phyloP scores from a whole-genome alignment of 1,284 basidiomycete genomes.

The Papiliotrema laurentii region DNA sequence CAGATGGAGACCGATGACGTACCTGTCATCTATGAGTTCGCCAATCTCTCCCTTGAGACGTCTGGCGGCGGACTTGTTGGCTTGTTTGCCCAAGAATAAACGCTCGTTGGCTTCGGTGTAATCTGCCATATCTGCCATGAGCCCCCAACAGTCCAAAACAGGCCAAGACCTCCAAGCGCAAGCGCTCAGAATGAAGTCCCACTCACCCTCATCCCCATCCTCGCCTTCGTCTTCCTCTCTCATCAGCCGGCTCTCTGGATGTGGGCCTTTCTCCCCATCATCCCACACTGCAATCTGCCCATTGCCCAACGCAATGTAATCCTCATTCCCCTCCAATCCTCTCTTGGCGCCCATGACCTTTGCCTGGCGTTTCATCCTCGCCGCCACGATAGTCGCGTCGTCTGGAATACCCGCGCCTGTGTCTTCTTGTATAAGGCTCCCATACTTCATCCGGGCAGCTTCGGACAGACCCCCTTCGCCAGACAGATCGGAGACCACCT shows the following conservation, averaged over 20 bases:
- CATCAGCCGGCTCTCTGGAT: slow-evolving; percentile 80
- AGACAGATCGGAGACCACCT: background rate
- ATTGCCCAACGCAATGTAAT: slow-evolving; percentile 75
- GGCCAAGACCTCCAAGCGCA: too few species aligned
- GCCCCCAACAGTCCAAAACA: background rate
- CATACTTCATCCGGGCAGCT: slow-evolving; percentile 43
- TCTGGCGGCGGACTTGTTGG: slow-evolving; percentile 67
- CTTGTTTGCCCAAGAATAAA: slow-evolving; percentile 80
- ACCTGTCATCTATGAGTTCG: slow-evolving; percentile 84
- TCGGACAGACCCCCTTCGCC: slow-evolving; percentile 17
- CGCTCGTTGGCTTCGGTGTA: slow-evolving; percentile 83
- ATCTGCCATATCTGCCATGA: slow-evolving; percentile 68
- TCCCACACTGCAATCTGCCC: slow-evolving; percentile 42
- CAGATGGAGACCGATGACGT: slow-evolving; percentile 11
- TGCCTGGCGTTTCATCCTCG: slow-evolving; percentile 72
- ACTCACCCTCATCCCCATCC: slow-evolving; percentile 82
- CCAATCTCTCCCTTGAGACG: slow-evolving; percentile 70
- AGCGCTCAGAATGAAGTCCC: too few species aligned
- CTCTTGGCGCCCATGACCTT: slow-evolving; percentile 51
- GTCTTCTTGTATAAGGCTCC: slow-evolving; percentile 41
- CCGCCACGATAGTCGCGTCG: slow-evolving; percentile 67
- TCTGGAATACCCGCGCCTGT: slow-evolving; percentile 62
- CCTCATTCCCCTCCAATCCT: slow-evolving; percentile 55
- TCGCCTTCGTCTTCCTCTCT: slow-evolving; percentile 90
- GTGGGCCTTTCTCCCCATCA: slow-evolving; percentile 58